Conservation (phyloP, 306 rosid species). For the Pyrus bretschneideri region DNA sequence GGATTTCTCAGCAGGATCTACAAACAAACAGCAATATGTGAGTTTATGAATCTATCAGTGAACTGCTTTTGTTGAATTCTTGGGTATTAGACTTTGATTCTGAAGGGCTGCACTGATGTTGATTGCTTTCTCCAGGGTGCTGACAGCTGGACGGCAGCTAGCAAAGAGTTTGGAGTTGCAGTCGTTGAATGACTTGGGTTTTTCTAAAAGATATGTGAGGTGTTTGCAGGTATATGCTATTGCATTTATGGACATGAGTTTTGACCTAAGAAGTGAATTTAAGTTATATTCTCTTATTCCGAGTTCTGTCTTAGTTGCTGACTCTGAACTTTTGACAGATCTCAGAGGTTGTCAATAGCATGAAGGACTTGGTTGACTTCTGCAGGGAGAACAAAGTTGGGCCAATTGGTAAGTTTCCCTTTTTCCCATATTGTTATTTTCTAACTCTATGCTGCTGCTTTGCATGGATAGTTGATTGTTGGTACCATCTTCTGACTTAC, state of each 20-base stretch:
- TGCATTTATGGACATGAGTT: constrained; percentile 7
- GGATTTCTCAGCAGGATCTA: constrained; percentile 84
- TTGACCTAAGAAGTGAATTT: not conserved
- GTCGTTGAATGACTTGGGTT: constrained; percentile 86
- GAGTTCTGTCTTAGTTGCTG: constrained; percentile 7
- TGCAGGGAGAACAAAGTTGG: constrained; percentile 66
- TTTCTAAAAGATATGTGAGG: constrained; percentile 96
- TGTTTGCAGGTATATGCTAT: constrained; percentile 73
- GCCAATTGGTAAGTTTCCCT: constrained; percentile 57
- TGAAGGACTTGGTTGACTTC: constrained; percentile 89
- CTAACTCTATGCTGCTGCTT: not conserved
- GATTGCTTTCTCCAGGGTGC: constrained; percentile 53
- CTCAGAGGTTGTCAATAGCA: constrained; percentile 90
- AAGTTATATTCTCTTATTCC: not conserved
- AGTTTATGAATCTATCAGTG: constrained; percentile 22
- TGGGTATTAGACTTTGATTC: not conserved
- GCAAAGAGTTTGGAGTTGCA: constrained; percentile 89
- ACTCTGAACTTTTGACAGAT: constrained; percentile 49
- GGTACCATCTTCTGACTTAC: not conserved
- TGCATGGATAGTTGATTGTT: not conserved
- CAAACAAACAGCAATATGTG: constrained; percentile 90
- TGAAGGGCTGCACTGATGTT: constrained; percentile 4
- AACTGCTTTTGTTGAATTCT: not conserved
- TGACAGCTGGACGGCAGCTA: constrained; percentile 87
- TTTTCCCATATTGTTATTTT: not conserved